phyloP scores from a whole-genome alignment of 2,329 filamentous ascomycete genomes.

The Kalmusia sp. region DNA sequence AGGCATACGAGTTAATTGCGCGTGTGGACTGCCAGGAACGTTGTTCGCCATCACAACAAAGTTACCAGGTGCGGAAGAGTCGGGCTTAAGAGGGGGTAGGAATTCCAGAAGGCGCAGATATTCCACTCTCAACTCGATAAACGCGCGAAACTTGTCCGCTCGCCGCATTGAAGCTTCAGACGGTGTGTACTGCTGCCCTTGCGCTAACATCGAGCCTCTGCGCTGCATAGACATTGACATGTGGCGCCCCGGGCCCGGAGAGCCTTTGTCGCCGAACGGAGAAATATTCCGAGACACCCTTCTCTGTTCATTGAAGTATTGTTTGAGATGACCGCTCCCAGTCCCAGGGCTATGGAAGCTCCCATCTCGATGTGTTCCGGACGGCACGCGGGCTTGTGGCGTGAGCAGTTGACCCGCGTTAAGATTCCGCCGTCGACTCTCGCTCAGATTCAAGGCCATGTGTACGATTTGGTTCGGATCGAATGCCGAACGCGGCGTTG shows the following conservation, averaged over 20 bases:
- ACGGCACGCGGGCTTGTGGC: slow-evolving; percentile 54
- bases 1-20: slow-evolving; percentile 47
- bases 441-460: slow-evolving; percentile 87
- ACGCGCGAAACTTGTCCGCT: slow-evolving; percentile 82
- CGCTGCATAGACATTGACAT: slow-evolving; percentile 35
- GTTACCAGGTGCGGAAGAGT: slow-evolving; percentile 51
- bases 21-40: slow-evolving; percentile 50
- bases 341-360: slow-evolving; percentile 51
- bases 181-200: slow-evolving; percentile 64
- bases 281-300: slow-evolving; percentile 67
- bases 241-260: slow-evolving; percentile 34
- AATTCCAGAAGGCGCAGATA: slow-evolving; percentile 81
- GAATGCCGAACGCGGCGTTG: slow-evolving; percentile 62
- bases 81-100: slow-evolving; percentile 73
- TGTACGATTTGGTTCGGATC: slow-evolving; percentile 91
- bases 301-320: slow-evolving; percentile 76
- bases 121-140: slow-evolving; percentile 85
- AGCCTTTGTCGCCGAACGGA: slow-evolving; percentile 55
- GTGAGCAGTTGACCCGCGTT: slow-evolving; percentile 63
- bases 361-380: slow-evolving; percentile 50
- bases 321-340: slow-evolving; percentile 65
- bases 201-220: slow-evolving; percentile 31
- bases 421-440: slow-evolving; percentile 72
- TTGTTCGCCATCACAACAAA: slow-evolving; percentile 48
- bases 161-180: slow-evolving; percentile 81